Evolutionary conservation across 768 basidiomycete genomes (phyloP).

Genomic region (Pleurotus sapidus): DNA sequence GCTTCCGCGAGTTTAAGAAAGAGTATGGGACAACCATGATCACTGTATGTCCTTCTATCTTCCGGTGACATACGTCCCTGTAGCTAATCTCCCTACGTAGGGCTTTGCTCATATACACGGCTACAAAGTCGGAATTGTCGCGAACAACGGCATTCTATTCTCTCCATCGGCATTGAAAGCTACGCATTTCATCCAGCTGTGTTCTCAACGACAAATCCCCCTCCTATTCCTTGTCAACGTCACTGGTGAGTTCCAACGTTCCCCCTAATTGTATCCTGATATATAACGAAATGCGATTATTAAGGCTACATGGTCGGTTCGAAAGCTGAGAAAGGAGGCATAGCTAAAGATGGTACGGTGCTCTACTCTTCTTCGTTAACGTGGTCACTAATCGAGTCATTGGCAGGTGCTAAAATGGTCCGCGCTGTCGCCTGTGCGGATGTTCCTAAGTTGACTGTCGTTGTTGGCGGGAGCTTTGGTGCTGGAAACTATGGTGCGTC

Average conservation of each 20-base stretch:
- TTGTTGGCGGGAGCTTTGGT: slow-evolving; percentile 92
- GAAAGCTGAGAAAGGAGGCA: slow-evolving; percentile 91
- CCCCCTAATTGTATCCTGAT: background rate
- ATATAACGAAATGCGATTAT: background rate
- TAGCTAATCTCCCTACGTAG: slow-evolving; percentile 30
- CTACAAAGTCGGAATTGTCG: slow-evolving; percentile 87
- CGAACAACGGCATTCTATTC: slow-evolving; percentile 94
- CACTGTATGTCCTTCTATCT: slow-evolving; percentile 50
- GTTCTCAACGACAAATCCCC: slow-evolving; percentile 87
- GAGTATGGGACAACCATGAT: slow-evolving; percentile 91
- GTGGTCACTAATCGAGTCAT: background rate
- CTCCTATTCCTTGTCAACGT: slow-evolving; percentile 94
- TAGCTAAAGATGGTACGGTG: slow-evolving; percentile 79
- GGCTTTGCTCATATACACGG: slow-evolving; percentile 90
- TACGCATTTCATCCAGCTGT: slow-evolving; percentile 93
- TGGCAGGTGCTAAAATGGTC: slow-evolving; percentile 87
- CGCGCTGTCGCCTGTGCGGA: slow-evolving; percentile 92
- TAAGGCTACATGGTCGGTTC: slow-evolving; percentile 94
- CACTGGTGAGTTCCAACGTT: slow-evolving; percentile 48
- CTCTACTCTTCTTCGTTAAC: background rate
- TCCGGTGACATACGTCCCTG: background rate
- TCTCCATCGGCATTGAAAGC: slow-evolving; percentile 93
- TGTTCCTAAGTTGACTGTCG: slow-evolving; percentile 90
- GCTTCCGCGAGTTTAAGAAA: slow-evolving; percentile 93
- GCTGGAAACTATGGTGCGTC: slow-evolving; percentile 89